Conservation (phyloP, 2,329 filamentous ascomycete genomes). For the Exophiala mesophila region DNA sequence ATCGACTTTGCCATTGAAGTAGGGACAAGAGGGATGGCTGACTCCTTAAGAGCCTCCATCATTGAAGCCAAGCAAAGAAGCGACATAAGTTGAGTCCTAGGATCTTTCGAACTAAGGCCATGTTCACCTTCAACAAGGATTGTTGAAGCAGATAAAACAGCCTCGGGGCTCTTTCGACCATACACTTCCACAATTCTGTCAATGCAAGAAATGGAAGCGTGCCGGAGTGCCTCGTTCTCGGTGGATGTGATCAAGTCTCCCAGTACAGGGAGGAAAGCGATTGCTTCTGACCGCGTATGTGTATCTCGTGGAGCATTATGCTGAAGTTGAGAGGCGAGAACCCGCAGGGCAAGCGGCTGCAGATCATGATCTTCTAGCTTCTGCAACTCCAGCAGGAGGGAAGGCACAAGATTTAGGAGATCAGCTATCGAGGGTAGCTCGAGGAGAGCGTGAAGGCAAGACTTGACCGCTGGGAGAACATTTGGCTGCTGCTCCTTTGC, state of each 20-base stretch:
- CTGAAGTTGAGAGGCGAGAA: slow-evolving; percentile 74
- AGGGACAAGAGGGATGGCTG: slow-evolving; percentile 77
- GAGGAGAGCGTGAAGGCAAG: slow-evolving; percentile 73
- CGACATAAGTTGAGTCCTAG: slow-evolving; percentile 21
- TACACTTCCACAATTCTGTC: slow-evolving; percentile 93
- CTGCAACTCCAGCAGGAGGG: slow-evolving; percentile 61
- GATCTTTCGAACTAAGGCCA: slow-evolving; percentile 13
- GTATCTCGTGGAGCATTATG: slow-evolving; percentile 65
- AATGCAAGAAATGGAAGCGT: slow-evolving; percentile 81
- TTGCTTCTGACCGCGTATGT: slow-evolving; percentile 15
- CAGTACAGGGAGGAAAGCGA: slow-evolving; percentile 70
- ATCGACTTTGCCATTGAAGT: slow-evolving; percentile 68
- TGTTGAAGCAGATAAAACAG: slow-evolving; percentile 68
- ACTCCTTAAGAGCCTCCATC: slow-evolving; percentile 80
- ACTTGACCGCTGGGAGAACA: slow-evolving; percentile 48
- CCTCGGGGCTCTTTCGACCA: slow-evolving; percentile 80
- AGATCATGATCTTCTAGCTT: slow-evolving; percentile 63
- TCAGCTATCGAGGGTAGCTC: slow-evolving; percentile 79
- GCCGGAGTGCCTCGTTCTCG: slow-evolving; percentile 68
- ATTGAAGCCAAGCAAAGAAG: slow-evolving; percentile 83
- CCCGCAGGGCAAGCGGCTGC: slow-evolving; percentile 72
- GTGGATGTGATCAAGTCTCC: slow-evolving; percentile 71
- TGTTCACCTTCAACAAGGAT: slow-evolving; percentile 62
- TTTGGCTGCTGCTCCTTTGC: slow-evolving; percentile 9
- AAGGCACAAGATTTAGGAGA: slow-evolving; percentile 83